Percentiles rank a stretch among this genome's conserved stretches.
Evolutionary conservation across 148 eudicot species (phyloP).

Genomic region (Persicaria maculosa): DNA sequence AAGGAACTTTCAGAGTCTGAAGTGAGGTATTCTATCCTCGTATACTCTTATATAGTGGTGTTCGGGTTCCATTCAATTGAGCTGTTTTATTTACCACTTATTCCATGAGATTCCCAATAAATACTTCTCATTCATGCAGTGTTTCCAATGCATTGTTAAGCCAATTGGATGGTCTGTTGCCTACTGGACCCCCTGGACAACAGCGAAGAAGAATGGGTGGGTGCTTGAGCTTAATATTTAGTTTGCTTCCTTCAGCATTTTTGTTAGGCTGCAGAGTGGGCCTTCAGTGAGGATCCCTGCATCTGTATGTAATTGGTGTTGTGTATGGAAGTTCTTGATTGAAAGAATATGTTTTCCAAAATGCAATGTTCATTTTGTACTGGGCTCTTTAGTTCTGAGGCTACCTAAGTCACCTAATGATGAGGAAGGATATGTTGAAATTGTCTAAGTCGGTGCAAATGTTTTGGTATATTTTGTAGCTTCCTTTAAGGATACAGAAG

Average conservation of each 20-base stretch:
- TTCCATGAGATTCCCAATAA: neutral
- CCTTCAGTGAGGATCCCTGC: neutral
- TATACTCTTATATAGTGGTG: neutral
- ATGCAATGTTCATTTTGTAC: neutral
- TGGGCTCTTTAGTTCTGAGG: neutral
- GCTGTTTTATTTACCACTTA: neutral
- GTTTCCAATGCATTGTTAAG: slow-evolving; percentile 41
- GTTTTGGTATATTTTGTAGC: neutral
- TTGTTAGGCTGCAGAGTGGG: neutral
- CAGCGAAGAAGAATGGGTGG: slow-evolving; percentile 72
- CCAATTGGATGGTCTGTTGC: slow-evolving; percentile 61
- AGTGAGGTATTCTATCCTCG: slow-evolving; percentile 38
- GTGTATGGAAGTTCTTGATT: slow-evolving; percentile 1
- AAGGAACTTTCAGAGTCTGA: slow-evolving; percentile 81
- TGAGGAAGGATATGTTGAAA: neutral
- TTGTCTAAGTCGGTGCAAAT: neutral
- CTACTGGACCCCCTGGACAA: slow-evolving; percentile 64
- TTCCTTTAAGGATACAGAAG: neutral
- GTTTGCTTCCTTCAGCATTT: neutral
- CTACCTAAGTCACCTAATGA: neutral
- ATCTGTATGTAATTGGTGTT: neutral
- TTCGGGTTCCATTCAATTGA: neutral
- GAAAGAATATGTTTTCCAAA: neutral
- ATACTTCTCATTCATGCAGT: slow-evolving; percentile 31
- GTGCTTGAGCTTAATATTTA: slow-evolving; percentile 15